These are phyloP conservation scores for Penicillium cinerascens DNA, from an alignment of 495 filamentous ascomycete species.

Conservation along the genomic window DNA sequence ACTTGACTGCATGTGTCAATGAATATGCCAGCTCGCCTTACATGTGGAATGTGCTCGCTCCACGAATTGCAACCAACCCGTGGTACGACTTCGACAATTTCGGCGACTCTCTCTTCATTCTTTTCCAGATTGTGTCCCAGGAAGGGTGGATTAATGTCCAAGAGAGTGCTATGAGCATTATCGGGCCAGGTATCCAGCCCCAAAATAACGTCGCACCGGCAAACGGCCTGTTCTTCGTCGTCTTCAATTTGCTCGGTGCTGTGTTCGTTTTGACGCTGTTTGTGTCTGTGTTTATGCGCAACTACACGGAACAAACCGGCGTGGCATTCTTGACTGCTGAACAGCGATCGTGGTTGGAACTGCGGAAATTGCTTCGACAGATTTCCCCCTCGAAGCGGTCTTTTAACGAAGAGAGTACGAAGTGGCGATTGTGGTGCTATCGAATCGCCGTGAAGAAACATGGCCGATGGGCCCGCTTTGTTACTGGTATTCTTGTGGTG, in stretches of 20 bases:
- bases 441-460: constrained; percentile 90
- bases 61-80: constrained; percentile 72
- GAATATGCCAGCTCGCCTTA: constrained; percentile 77
- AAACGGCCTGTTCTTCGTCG: constrained; percentile 90
- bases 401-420: constrained; percentile 64
- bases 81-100: constrained; percentile 96
- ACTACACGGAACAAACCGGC: constrained; percentile 97
- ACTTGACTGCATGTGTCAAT: constrained; percentile 65
- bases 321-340: constrained; percentile 96
- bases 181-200: constrained; percentile 70
- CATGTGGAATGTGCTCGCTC: constrained; percentile 78
- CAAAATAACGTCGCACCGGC: constrained; percentile 63
- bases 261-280: constrained; percentile 98
- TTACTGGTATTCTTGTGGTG: constrained; percentile 73
- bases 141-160: constrained; percentile 97
- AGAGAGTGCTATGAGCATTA: constrained; percentile 76
- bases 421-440: constrained; percentile 92
- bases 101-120: constrained; percentile 83
- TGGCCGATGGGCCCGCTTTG: constrained; percentile 81
- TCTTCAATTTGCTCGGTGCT: constrained; percentile 93
- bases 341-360: constrained; percentile 93
- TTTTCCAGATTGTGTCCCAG: constrained; percentile 98
- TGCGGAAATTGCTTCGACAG: constrained; percentile 88
- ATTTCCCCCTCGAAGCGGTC: constrained; percentile 89
- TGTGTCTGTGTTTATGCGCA: constrained; percentile 99